A percentile compares a stretch with the other conserved stretches of the same genome.
Evolutionary conservation across 345 rosid genomes (phyloP).

Genomic region (Excoecaria cochinchinensis): DNA sequence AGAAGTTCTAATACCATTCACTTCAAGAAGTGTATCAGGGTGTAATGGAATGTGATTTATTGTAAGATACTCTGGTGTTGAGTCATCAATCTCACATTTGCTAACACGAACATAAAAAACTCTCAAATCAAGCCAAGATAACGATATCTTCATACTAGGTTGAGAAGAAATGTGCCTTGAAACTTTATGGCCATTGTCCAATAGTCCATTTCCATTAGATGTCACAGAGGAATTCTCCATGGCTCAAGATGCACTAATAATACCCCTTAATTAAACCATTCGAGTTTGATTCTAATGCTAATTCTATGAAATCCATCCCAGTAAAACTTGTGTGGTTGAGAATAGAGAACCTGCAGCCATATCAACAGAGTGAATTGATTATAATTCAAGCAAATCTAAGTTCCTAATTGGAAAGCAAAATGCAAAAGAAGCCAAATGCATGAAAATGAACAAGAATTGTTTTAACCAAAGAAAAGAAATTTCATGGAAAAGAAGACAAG

Average conservation of each 20-base stretch:
- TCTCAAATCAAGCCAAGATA: constrained; percentile 32
- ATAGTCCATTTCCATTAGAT: constrained; percentile 35
- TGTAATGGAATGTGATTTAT: constrained; percentile 26
- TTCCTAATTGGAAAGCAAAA: constrained; percentile 4
- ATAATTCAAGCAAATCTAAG: constrained; percentile 13
- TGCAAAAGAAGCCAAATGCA: constrained; percentile 2
- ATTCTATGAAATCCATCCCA: constrained; percentile 17
- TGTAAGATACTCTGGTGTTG: constrained; percentile 23
- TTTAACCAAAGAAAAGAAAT: not conserved
- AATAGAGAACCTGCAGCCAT: constrained; percentile 29
- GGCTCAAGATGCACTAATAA: constrained; percentile 7
- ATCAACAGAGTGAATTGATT: constrained; percentile 15
- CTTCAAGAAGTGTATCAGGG: constrained; percentile 31
- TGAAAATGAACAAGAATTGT: not conserved
- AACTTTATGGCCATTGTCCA: constrained; percentile 34
- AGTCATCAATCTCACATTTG: constrained; percentile 30
- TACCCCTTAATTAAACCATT: constrained; percentile 25
- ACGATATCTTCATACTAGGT: constrained; percentile 29
- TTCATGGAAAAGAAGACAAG: not conserved
- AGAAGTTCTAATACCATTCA: constrained; percentile 30
- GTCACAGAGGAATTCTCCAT: constrained; percentile 58
- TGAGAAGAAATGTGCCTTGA: constrained; percentile 36
- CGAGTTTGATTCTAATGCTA: constrained; percentile 24
- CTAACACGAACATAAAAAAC: constrained; percentile 33
- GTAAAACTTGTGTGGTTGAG: constrained; percentile 7